Conservation (phyloP, 768 basidiomycete species). For the Neoboletus subvelutipes region DNA sequence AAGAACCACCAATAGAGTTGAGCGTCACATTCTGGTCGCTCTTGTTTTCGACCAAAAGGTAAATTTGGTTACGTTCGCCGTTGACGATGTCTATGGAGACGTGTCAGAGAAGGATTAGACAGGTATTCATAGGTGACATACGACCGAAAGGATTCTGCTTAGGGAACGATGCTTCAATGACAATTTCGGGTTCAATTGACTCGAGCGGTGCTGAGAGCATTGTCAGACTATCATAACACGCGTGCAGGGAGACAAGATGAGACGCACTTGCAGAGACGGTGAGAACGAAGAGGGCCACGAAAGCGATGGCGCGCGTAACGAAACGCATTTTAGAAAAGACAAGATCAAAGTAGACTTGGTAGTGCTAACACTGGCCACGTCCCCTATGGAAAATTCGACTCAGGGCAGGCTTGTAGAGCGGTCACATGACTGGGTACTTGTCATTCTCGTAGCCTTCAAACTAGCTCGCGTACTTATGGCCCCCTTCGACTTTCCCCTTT, state of each 20-base stretch:
- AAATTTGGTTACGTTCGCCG: constrained; percentile 72
- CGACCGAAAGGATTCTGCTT: constrained; percentile 76
- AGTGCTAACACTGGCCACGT: constrained; percentile 20
- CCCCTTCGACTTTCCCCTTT: constrained; percentile 34
- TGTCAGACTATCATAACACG: constrained; percentile 3
- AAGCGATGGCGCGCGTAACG: constrained; percentile 27
- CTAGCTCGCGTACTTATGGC: constrained; percentile 2
- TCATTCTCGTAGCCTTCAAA: neutral
- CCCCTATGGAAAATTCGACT: constrained; percentile 20
- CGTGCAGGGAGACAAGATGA: neutral
- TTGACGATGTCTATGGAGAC: constrained; percentile 72
- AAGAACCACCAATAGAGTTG: constrained; percentile 60
- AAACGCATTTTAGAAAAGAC: constrained; percentile 33
- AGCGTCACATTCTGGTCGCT: constrained; percentile 72
- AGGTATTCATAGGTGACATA: constrained; percentile 38
- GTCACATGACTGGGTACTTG: constrained; percentile 18
- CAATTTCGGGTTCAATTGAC: constrained; percentile 52
- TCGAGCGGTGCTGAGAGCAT: constrained; percentile 28
- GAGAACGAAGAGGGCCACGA: constrained; percentile 31
- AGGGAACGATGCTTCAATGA: constrained; percentile 56
- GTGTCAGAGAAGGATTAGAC: constrained; percentile 12
- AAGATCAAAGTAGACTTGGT: neutral
- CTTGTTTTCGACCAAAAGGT: constrained; percentile 70
- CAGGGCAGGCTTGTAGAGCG: constrained; percentile 26
- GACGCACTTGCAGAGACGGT: constrained; percentile 32